Conservation (phyloP, 2,329 filamentous ascomycete species). For the Thermothelomyces thermophilus region DNA sequence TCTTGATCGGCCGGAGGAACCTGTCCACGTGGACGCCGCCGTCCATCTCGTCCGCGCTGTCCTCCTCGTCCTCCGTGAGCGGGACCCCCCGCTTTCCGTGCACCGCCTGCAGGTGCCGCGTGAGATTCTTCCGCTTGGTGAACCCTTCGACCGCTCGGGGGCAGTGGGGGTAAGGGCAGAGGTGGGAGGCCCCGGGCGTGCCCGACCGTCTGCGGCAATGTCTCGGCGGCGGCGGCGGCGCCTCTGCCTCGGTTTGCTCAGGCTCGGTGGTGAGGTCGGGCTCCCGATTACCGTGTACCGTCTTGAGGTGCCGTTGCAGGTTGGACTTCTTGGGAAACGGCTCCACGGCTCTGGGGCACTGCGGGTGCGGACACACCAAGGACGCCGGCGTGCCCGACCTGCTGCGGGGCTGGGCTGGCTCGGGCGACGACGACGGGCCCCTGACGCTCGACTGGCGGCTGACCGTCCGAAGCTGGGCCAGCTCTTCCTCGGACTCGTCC, state of each 20-base stretch:
- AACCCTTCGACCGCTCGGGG: conserved; percentile 33
- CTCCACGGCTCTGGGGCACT: neutral
- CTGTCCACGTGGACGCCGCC: conserved; percentile 64
- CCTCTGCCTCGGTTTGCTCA: neutral
- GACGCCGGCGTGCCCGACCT: neutral
- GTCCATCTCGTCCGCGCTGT: conserved; percentile 47
- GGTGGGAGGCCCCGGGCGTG: conserved; percentile 21
- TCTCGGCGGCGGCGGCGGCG: neutral
- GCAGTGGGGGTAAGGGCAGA: conserved; percentile 35
- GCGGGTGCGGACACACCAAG: conserved; percentile 22
- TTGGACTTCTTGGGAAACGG: conserved; percentile 3
- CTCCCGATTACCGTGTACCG: neutral
- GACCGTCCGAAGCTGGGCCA: conserved; percentile 12
- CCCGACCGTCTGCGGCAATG: conserved; percentile 12
- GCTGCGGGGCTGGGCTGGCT: neutral
- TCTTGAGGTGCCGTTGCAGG: conserved; percentile 14
- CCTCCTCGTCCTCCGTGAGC: conserved; percentile 26
- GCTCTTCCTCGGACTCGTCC: conserved; percentile 10
- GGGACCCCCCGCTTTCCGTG: conserved; percentile 30
- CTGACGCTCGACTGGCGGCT: conserved; percentile 18
- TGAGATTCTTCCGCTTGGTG: conserved; percentile 29
- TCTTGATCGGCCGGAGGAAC: conserved; percentile 52
- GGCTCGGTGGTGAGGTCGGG: neutral
- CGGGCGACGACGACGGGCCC: conserved; percentile 3
- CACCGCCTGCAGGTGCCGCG: conserved; percentile 38